Base-by-base conservation (phyloP, 306 rosid genomes). In the Casuarina equisetifolia region DNA sequence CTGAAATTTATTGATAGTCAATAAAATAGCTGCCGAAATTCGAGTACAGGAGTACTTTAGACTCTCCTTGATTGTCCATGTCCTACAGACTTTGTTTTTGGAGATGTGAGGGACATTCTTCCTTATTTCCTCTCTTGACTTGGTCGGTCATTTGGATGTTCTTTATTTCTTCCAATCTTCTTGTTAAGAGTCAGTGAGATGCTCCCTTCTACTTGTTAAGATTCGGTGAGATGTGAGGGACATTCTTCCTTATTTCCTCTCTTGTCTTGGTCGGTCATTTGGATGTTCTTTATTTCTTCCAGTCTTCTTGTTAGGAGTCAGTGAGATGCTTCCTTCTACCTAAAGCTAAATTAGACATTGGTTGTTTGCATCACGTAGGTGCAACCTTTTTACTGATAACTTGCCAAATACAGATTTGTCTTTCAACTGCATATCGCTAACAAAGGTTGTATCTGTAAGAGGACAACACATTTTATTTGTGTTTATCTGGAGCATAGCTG, bases 211-310 rank as follows among this genome's bases (percentile, higher is more conserved):
- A 45, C 51, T 40, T 35, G 32, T 25, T 25, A 25, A 25, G 0
- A 25, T 25, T 25, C 32, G 1, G 32, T 25, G 32, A 0, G 25
- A 15, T 11, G 58, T 49, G 82, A 55, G 42, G 79, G 49, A 49
- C 42, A 35, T 59, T 74, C 50, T 70, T 68, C 25, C 17, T 52
- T 44, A 74, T 46, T 50, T 59, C 36, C 57, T 48, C 17, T 25
- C 16, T 9, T 32, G 46, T 43, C 43, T 62, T 52, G 39, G 42
- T 69, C 59, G 52, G 40, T 68, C 50, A 35, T n/a, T 67, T 75
- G 67, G n/a, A 73, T 10, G 15, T 20, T 58, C 63, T 78, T 70
- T 74, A 78, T 46, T 70, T 71, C 62, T 71, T 80, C 40, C n/a
- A 52, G 39, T 10, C 8, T 54, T 69, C 44, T 52, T 53, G 15